Evolutionary conservation across 1,284 basidiomycete genomes (phyloP).

Genomic region (Wolfiporia cocos): DNA sequence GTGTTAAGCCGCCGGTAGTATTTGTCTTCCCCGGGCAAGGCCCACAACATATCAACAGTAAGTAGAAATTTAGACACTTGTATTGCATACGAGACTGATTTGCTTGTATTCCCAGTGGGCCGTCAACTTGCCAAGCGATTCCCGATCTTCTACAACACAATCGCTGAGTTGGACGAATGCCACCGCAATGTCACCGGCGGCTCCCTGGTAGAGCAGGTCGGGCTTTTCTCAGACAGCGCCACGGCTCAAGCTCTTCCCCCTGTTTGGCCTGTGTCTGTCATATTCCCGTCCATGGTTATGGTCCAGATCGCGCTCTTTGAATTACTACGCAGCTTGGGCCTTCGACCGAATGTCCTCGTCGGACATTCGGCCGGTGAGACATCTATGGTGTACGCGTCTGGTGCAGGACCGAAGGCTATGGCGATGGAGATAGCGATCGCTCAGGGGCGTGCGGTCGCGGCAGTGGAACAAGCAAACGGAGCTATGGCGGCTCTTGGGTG

Average conservation of each 20-base stretch:
- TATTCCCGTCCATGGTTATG: conserved; percentile 32
- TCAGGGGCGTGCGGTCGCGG: conserved; percentile 29
- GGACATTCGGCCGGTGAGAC: conserved; percentile 40
- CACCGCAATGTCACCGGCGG: conserved; percentile 24
- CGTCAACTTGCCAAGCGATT: conserved; percentile 29
- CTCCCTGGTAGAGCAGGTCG: conserved; percentile 28
- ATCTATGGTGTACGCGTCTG: conserved; percentile 35
- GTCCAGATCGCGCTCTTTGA: conserved; percentile 40
- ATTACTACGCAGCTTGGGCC: conserved; percentile 26
- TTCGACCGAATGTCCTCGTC: conserved; percentile 30
- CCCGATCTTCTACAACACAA: conserved; percentile 29
- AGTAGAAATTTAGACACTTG: conserved; percentile 32
- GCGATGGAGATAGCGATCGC: conserved; percentile 34
- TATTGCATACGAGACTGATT: background rate
- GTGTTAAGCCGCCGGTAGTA: conserved; percentile 24
- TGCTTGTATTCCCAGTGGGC: conserved; percentile 27
- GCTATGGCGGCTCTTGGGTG: conserved; percentile 39
- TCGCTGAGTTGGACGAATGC: conserved; percentile 29
- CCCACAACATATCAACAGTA: conserved; percentile 6
- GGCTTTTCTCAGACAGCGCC: conserved; percentile 22
- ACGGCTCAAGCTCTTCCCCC: conserved; percentile 19
- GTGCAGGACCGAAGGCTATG: conserved; percentile 31
- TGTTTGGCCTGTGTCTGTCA: conserved; percentile 27
- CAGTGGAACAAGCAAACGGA: conserved; percentile 26
- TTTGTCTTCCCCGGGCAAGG: conserved; percentile 15